Evolutionary conservation across 2,329 filamentous ascomycete genomes (phyloP).

Genomic region (Monilinia fructicola): DNA sequence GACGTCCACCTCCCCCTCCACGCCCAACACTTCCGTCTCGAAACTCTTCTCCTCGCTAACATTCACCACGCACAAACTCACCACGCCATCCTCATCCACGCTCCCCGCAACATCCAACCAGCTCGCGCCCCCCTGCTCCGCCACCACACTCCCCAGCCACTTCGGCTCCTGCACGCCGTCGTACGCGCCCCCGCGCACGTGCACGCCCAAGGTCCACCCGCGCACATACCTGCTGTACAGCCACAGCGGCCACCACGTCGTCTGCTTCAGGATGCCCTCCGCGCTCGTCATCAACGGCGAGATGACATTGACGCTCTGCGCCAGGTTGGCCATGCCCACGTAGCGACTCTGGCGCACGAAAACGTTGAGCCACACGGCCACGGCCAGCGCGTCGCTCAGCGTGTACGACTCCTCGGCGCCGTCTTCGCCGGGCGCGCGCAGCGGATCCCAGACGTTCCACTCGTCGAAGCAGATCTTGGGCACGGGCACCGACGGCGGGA

Average conservation of each 20-base stretch:
- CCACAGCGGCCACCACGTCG: constrained; percentile 63
- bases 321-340: constrained; percentile 66
- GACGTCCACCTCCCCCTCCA: constrained; percentile 55
- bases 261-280: constrained; percentile 59
- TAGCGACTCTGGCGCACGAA: constrained; percentile 62
- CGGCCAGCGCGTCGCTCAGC: constrained; percentile 62
- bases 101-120: constrained; percentile 68
- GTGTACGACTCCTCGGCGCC: constrained; percentile 65
- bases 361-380: constrained; percentile 62
- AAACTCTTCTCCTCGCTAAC: constrained; percentile 61
- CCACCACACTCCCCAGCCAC: constrained; percentile 64
- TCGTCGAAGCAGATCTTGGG: constrained; percentile 69
- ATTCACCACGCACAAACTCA: constrained; percentile 73
- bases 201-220: constrained; percentile 64
- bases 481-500: constrained; percentile 38
- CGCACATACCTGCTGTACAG: constrained; percentile 70
- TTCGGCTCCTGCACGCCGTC: constrained; percentile 63
- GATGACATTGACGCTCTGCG: constrained; percentile 68
- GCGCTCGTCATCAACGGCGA: constrained; percentile 63
- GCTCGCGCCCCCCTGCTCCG: constrained; percentile 55
- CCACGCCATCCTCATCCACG: constrained; percentile 56
- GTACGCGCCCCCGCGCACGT: constrained; percentile 64
- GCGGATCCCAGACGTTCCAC: constrained; percentile 69
- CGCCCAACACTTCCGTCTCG: constrained; percentile 58
- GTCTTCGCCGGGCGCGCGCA: constrained; percentile 58